Evolutionary conservation across 805 yeast genomes (phyloP).

Genomic region (Lipomyces orientalis): DNA sequence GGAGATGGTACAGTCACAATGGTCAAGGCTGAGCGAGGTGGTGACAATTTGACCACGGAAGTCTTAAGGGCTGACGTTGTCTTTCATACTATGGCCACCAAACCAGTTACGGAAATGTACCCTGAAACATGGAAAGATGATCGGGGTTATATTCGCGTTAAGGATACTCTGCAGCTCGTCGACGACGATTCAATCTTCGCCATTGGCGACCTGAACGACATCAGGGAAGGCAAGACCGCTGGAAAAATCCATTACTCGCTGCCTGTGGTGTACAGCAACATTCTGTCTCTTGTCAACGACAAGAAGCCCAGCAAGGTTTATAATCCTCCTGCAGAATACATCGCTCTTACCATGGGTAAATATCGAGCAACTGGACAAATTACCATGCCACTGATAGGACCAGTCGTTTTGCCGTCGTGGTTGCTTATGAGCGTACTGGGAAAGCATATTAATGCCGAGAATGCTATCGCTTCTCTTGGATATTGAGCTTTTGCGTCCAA

Average conservation of each 20-base stretch:
- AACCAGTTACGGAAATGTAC: constrained; percentile 19
- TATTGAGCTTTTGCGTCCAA: neutral
- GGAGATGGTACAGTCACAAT: constrained; percentile 25
- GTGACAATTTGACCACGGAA: constrained; percentile 12
- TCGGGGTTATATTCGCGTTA: constrained; percentile 17
- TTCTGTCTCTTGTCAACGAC: constrained; percentile 17
- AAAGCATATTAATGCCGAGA: constrained; percentile 7
- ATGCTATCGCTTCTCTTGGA: constrained; percentile 3
- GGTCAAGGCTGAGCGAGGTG: neutral
- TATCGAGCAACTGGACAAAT: constrained; percentile 5
- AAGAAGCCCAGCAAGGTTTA: neutral
- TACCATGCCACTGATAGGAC: constrained; percentile 12
- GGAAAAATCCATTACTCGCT: constrained; percentile 7
- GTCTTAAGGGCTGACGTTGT: constrained; percentile 21
- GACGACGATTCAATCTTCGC: constrained; percentile 26
- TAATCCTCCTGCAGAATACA: constrained; percentile 1
- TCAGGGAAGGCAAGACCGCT: constrained; percentile 26
- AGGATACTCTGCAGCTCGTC: constrained; percentile 25
- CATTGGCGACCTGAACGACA: constrained; percentile 26
- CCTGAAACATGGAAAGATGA: constrained; percentile 24
- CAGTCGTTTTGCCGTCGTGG: neutral
- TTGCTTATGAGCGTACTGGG: constrained; percentile 8
- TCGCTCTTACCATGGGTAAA: constrained; percentile 12
- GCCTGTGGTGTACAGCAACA: constrained; percentile 16
- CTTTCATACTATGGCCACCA: constrained; percentile 7